Evolutionary conservation across 495 filamentous ascomycete species (phyloP).

Genomic region (Podospora sp.): DNA sequence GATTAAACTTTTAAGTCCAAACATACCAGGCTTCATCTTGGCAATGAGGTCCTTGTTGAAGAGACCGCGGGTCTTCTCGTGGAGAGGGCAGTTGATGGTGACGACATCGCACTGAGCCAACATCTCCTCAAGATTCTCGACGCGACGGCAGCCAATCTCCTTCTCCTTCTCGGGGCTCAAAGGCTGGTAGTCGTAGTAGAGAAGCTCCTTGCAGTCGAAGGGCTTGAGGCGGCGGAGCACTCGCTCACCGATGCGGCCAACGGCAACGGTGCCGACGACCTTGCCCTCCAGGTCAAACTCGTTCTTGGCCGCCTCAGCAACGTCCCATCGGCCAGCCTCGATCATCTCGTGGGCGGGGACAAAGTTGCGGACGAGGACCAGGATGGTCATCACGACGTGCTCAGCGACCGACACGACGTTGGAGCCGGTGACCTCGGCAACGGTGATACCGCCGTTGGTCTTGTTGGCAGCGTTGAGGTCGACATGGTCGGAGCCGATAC

Average conservation of each 20-base stretch:
- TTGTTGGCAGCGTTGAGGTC: constrained; percentile 96
- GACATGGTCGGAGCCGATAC: constrained; percentile 97
- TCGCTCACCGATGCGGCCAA: constrained; percentile 97
- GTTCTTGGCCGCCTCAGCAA: constrained; percentile 94
- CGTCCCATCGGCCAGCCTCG: constrained; percentile 86
- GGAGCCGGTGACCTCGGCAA: constrained; percentile 94
- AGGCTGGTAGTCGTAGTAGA: constrained; percentile 99
- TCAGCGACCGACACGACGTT: constrained; percentile 90
- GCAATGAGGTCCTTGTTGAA: constrained; percentile 99
- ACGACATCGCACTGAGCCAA: constrained; percentile 95
- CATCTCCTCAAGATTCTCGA: constrained; percentile 89
- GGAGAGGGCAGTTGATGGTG: constrained; percentile 98
- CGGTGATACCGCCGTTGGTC: constrained; percentile 96
- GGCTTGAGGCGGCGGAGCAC: constrained; percentile 91
- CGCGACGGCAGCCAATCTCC: constrained; percentile 94
- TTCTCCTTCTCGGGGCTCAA: constrained; percentile 83
- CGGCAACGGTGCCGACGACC: constrained; percentile 96
- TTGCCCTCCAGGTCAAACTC: constrained; percentile 97
- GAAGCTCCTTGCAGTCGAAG: constrained; percentile 99
- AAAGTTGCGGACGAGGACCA: constrained; percentile 94
- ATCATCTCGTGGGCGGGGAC: constrained; percentile 96
- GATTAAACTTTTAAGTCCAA: background rate
- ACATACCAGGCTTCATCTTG: constrained; percentile 96
- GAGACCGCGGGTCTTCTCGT: constrained; percentile 93
- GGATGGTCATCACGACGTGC: constrained; percentile 99